Conservation (phyloP, 148 eudicot species). For the Heliosperma pusillum region DNA sequence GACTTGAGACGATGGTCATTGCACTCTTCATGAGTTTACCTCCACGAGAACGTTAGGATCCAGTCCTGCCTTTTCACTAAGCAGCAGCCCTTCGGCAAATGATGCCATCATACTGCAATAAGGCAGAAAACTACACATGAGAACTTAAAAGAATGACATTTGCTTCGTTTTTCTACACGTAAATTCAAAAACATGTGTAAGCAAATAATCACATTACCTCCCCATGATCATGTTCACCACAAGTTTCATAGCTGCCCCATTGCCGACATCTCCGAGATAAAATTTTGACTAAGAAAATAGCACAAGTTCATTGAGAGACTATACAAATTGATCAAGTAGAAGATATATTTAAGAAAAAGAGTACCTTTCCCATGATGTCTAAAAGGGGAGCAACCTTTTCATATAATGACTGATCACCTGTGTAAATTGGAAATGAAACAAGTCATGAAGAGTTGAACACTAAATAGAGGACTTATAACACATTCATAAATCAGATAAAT, state of each 20-base stretch:
- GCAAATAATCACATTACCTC: constrained; percentile 42
- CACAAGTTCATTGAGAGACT: constrained; percentile 11
- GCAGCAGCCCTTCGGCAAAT: constrained; percentile 86
- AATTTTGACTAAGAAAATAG: constrained; percentile 60
- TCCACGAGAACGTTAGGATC: constrained; percentile 84
- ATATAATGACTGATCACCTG: constrained; percentile 77
- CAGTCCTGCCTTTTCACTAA: constrained; percentile 82
- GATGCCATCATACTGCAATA: constrained; percentile 92
- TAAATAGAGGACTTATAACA: background rate
- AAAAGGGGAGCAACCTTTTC: constrained; percentile 64
- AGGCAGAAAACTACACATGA: background rate
- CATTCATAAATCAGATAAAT: background rate
- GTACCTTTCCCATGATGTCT: constrained; percentile 97
- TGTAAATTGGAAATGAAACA: no score
- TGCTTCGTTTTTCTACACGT: background rate
- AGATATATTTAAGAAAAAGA: background rate
- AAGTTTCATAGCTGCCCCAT: constrained; percentile 98
- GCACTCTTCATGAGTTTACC: constrained; percentile 35
- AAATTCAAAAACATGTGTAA: background rate
- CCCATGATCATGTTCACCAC: constrained; percentile 99
- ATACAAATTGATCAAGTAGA: background rate
- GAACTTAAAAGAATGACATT: background rate
- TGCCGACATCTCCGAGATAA: constrained; percentile 93
- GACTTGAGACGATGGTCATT: no score
- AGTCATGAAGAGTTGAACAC: no score